Evolutionary conservation across 108 stramenopile species (phyloP).

Genomic region (Skeletonema costatum): DNA sequence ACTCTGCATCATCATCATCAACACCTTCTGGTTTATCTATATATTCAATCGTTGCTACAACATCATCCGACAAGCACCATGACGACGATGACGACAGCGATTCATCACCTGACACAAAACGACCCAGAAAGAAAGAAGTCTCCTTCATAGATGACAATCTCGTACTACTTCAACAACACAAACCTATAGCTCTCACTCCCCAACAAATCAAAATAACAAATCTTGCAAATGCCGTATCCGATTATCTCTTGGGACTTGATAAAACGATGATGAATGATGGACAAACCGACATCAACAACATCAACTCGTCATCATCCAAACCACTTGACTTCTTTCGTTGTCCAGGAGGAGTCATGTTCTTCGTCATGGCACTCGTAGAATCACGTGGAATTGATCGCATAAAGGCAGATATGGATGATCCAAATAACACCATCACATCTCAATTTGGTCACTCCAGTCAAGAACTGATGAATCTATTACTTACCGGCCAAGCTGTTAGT

Average conservation of each 20-base stretch:
- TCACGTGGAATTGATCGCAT: slow-evolving; percentile 55
- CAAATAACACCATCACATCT: slow-evolving; percentile 57
- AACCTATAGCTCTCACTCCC: background rate
- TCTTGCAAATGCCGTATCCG: slow-evolving; percentile 7
- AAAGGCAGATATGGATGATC: slow-evolving; percentile 81
- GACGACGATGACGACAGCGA: background rate
- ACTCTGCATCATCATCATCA: background rate
- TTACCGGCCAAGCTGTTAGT: slow-evolving; percentile 81
- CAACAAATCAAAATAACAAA: slow-evolving; percentile 2
- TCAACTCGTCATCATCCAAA: background rate
- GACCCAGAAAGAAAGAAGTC: slow-evolving; percentile 26
- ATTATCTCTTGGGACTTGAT: slow-evolving; percentile 15
- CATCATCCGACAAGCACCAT: background rate
- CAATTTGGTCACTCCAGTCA: slow-evolving; percentile 91
- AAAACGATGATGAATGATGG: background rate
- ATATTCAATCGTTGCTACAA: slow-evolving; percentile 13
- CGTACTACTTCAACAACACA: background rate
- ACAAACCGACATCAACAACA: background rate
- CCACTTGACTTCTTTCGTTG: slow-evolving; percentile 58
- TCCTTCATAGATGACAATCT: background rate
- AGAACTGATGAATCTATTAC: slow-evolving; percentile 86
- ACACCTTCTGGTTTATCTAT: slow-evolving; percentile 13
- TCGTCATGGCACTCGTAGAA: slow-evolving; percentile 70
- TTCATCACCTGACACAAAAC: slow-evolving; percentile 31
- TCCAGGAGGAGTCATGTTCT: slow-evolving; percentile 72